Evolutionary conservation across 1,284 basidiomycete species (phyloP).

Genomic region (Marasmius oreades): DNA sequence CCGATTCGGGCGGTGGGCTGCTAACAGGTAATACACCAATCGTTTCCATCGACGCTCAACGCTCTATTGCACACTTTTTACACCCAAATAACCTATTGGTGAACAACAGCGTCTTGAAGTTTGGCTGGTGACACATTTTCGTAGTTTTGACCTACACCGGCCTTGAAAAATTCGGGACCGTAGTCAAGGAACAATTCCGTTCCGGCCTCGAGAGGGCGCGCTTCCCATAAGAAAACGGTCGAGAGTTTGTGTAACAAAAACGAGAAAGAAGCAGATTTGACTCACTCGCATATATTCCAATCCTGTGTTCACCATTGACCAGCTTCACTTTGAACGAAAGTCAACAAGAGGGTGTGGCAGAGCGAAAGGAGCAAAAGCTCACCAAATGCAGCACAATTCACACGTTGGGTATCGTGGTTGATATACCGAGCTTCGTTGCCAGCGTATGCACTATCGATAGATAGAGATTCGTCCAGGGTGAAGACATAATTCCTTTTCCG

Average conservation of each 20-base stretch:
- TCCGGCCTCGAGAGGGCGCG: constrained; percentile 26
- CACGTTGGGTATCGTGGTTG: constrained; percentile 40
- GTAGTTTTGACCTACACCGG: no score
- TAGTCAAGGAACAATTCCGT: no score
- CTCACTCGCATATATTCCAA: constrained; percentile 54
- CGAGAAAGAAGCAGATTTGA: no score
- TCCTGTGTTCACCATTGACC: constrained; percentile 58
- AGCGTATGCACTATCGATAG: constrained; percentile 46
- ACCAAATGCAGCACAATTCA: constrained; percentile 48
- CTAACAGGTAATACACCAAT: no score
- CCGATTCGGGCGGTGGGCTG: no score
- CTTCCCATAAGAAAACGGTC: constrained; percentile 22
- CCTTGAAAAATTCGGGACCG: no score
- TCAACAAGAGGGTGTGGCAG: neutral
- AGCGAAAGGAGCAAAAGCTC: constrained; percentile 12
- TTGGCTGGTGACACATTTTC: no score
- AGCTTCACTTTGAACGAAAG: constrained; percentile 36
- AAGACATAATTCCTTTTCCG: constrained; percentile 56
- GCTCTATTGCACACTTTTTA: no score
- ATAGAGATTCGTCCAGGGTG: constrained; percentile 34
- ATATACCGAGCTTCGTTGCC: constrained; percentile 61
- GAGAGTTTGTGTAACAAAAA: no score
- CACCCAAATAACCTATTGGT: no score
- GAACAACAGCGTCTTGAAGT: no score
- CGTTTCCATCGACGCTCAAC: no score